Percentiles rank a stretch among this genome's conserved stretches.
phyloP scores from a whole-genome alignment of 805 yeast species.

The Komagataella kurtzmanii region DNA sequence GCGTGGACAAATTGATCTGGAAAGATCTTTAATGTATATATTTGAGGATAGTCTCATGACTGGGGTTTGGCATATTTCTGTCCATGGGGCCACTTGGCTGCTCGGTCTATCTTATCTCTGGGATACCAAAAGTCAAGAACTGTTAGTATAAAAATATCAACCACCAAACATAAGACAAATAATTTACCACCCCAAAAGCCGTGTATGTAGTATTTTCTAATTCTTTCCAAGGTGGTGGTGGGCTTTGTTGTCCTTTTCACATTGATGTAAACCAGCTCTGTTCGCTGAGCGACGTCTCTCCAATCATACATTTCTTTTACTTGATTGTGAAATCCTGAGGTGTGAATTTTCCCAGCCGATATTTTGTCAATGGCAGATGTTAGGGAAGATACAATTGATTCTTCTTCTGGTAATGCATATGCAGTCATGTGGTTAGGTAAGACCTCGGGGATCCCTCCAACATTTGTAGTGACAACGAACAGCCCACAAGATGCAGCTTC shows the following conservation, averaged over 20 bases:
- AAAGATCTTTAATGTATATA: slow-evolving; percentile 31
- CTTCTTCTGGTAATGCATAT: slow-evolving; percentile 81
- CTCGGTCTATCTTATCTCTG: slow-evolving; percentile 52
- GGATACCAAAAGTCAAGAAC: slow-evolving; percentile 68
- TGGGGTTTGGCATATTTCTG: background rate
- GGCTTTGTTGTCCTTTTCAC: slow-evolving; percentile 7
- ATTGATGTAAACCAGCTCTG: slow-evolving; percentile 60
- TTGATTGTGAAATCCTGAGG: slow-evolving; percentile 65
- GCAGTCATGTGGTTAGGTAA: slow-evolving; percentile 87
- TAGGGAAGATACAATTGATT: slow-evolving; percentile 62
- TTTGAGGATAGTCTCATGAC: background rate
- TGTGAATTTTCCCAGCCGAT: slow-evolving; percentile 46
- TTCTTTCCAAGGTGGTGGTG: slow-evolving; percentile 34
- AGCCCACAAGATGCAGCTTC: slow-evolving; percentile 97
- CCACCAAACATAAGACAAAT: slow-evolving; percentile 67
- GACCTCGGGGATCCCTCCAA: slow-evolving; percentile 97
- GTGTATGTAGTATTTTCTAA: slow-evolving; percentile 52
- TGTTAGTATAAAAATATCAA: slow-evolving; percentile 55
- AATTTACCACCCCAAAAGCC: slow-evolving; percentile 82
- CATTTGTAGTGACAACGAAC: slow-evolving; percentile 85
- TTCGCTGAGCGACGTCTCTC: slow-evolving; percentile 77
- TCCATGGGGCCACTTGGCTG: slow-evolving; percentile 61
- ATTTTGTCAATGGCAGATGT: slow-evolving; percentile 54
- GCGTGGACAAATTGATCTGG: slow-evolving; percentile 62
- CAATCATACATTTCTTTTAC: slow-evolving; percentile 81